Conservation (phyloP, 129 eudicot genomes). For the Glebionis coronaria region DNA sequence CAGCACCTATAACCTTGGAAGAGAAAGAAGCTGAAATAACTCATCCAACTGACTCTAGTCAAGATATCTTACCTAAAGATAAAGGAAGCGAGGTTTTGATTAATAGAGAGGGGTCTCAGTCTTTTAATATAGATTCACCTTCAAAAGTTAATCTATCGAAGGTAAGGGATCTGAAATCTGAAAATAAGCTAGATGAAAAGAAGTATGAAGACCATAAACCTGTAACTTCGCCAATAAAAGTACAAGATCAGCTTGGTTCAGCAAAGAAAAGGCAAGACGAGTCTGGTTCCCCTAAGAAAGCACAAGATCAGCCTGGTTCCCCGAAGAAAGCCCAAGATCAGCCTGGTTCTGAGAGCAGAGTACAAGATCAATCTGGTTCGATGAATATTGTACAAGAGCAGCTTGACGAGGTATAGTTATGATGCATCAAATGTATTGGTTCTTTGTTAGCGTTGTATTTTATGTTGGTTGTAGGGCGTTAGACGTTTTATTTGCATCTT, state of each 20-base stretch:
- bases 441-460: conserved; percentile 6
- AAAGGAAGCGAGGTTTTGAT: conserved; percentile 30
- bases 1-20: conserved; percentile 30
- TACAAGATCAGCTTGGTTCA: conserved; percentile 46
- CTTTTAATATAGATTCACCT: conserved; percentile 43
- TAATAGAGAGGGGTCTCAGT: conserved; percentile 40
- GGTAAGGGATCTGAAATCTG: conserved; percentile 36
- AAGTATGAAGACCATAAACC: conserved; percentile 43
- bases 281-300: conserved; percentile 50
- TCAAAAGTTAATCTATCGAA: conserved; percentile 29
- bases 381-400: conserved; percentile 46
- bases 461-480: conserved; percentile 23
- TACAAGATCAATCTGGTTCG: conserved; percentile 45
- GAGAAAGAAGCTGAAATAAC: conserved; percentile 38
- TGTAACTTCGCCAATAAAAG: conserved; percentile 45
- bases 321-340: conserved; percentile 53
- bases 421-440: conserved; percentile 13
- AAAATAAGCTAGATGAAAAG: conserved; percentile 37
- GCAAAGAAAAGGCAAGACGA: conserved; percentile 52
- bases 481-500: conserved; percentile 18
- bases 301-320: conserved; percentile 45
- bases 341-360: conserved; percentile 44
- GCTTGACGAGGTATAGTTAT: conserved; percentile 80
- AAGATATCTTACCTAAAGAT: conserved; percentile 43
- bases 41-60: conserved; percentile 42